Conservation (phyloP, 2,329 filamentous ascomycete species). For the Xylaria sp. region DNA sequence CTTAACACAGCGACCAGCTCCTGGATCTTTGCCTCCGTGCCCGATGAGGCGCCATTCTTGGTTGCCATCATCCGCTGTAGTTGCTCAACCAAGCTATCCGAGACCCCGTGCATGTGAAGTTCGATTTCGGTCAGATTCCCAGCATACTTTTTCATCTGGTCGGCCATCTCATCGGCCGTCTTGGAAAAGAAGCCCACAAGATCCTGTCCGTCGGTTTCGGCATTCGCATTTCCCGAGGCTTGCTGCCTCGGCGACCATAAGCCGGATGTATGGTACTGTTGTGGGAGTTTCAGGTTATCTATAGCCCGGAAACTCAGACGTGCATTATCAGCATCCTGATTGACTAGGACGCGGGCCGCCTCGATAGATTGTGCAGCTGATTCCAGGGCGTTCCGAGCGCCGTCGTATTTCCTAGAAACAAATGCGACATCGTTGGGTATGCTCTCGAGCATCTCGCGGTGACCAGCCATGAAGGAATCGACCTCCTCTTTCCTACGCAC, state of each 20-base stretch:
- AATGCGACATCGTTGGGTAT: slow-evolving; percentile 59
- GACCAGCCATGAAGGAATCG: slow-evolving; percentile 71
- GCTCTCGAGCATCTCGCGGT: slow-evolving; percentile 64
- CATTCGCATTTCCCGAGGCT: slow-evolving; percentile 56
- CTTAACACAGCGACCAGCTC: slow-evolving; percentile 69
- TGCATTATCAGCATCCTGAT: slow-evolving; percentile 56
- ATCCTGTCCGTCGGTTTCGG: slow-evolving; percentile 65
- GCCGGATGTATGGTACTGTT: slow-evolving; percentile 61
- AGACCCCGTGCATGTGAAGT: slow-evolving; percentile 71
- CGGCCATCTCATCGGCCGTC: slow-evolving; percentile 70
- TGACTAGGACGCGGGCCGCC: slow-evolving; percentile 55
- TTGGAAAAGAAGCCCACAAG: slow-evolving; percentile 72
- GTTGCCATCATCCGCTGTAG: slow-evolving; percentile 64
- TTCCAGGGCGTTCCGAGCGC: slow-evolving; percentile 55
- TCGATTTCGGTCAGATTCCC: slow-evolving; percentile 72
- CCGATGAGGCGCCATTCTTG: slow-evolving; percentile 52
- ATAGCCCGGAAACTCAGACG: slow-evolving; percentile 59
- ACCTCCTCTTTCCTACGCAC: slow-evolving; percentile 83
- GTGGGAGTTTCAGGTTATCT: slow-evolving; percentile 60
- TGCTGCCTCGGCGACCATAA: slow-evolving; percentile 56
- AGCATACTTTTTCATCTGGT: slow-evolving; percentile 67
- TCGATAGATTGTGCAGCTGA: slow-evolving; percentile 57
- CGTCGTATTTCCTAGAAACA: slow-evolving; percentile 58
- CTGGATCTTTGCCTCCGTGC: slow-evolving; percentile 58
- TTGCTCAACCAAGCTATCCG: slow-evolving; percentile 68